Evolutionary conservation across 176 grass and related monocot species (phyloP), one percentile per base, ranked within the genome.

Genomic region (Oryza punctata): DNA sequence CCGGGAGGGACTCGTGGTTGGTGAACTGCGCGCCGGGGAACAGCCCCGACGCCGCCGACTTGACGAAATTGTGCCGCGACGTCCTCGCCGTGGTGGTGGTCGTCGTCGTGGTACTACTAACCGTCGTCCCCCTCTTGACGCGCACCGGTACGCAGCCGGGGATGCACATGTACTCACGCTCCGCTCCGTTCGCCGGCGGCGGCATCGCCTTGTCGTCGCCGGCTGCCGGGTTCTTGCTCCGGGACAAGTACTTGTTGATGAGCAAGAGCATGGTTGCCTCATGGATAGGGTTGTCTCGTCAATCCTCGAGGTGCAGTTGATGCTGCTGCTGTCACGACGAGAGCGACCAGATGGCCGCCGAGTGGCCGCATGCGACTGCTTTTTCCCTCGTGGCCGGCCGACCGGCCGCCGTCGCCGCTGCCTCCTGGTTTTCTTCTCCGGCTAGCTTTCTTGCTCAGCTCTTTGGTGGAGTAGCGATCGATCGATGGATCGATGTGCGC

Each of bases 1-100:
- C 4, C 0, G 94, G 94, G 7, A 97, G 88, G 1, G 92, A 97
- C 84, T 97, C 94, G 71, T 97, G 92, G 84, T 94, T 97, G 83
- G 90, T 94, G 83, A 97, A 97, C 14, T 66, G 50, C 27, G 77
- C 83, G 11, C 83, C 89, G 1, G 92, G 78, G 61, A 94, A 82
- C 1, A 97, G 70, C 10, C 90, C 91, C 12, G 84, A 74, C 18
- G 90, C 91, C 1, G 92, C 88, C 6, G 84, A 77, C 70, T 63
- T 88, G 40, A 88, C 86, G 66, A 97, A 97, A 27, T 81, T 92
- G 70, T 86, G 91, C 35, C 95, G 80, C 41, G 95, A 85, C 61
- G 78, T 63, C 81, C 88, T 78, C 32, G 90, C 73, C 59, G 91
- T 84, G 11, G 90, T 90, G 0, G 69, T 86, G 2, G 81, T 74